Base-by-base conservation (phyloP, 805 yeast genomes). In the Ogataea saltuana region DNA sequence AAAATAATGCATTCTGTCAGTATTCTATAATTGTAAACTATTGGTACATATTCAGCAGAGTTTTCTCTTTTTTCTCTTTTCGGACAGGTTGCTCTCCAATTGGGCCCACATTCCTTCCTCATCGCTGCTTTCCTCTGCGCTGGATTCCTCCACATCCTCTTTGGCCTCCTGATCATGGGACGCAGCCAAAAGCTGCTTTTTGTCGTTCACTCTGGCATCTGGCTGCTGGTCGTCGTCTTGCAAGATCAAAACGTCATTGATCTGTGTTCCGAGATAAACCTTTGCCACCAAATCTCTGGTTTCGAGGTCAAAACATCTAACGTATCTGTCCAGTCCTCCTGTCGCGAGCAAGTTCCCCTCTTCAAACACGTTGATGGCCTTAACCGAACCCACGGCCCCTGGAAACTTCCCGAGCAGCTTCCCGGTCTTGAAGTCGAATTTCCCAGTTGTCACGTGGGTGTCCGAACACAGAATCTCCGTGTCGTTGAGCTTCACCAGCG, bases 261-360 rank as follows among this genome's bases (percentile, higher is more conserved):
- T 72, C 59, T 86, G 88, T 4, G 88, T 77, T 2, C 95, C 95
- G 20, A 84, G 56, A 55, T 77, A 91, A 4, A 87, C 85, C 58
- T 88, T 88, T 6, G 80, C 88, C 8, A 79, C 64, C 37, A 79
- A 69, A 33, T 77, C 76, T 39, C 95, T 72, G 1, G 80, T 65
- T 2, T 66, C 67, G 4, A 80, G 59, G 47, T 88, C 84, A 63
- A 77, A 91, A 3, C 86, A 87, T 45, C 97, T 75, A 20, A 88
- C 71, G 56, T 88, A 91, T 56, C 96, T 74, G 59, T 93, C 99
- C 17, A 90, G 73, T 0, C 97, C 95, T 33, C 95, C 97, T 15
- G 87, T 72, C 2, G 81, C 81, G 6, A 90, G 56, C 21, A 83
- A 58, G 8, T 71, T 70, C 4, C 68, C 65, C 9, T 68, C 63